Base-by-base conservation (phyloP, 306 rosid species). In the Rosa rugosa region DNA sequence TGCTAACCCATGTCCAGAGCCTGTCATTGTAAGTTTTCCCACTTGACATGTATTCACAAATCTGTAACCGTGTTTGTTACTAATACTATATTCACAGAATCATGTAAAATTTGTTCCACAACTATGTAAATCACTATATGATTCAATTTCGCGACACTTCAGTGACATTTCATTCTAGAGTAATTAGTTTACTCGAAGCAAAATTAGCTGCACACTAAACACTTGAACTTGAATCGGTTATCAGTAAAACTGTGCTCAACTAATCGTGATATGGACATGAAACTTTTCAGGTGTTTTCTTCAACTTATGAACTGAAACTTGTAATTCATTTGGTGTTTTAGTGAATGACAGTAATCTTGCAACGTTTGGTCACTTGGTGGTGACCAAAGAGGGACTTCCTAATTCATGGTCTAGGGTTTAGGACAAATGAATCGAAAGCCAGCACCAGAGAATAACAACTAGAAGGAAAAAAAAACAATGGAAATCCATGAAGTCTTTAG, bases 101-200 rank as follows among this genome's bases (percentile, higher is more conserved):
- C 38, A 44, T 79, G 71, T 59, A 4, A 79, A 31, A 74, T 73
- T 12, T 73, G 50, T 59, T 70, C 14, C 69, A 73, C 68, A 62
- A 60, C 44, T 5, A 3, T 49, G 69, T 75, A 57, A 17, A 60
- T 57, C 46, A 22, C 11, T 62, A 0, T n/a, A 69, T 81, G 66
- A 25, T 27, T 69, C 72, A 45, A 17, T 66, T 45, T 45, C 25
- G 16, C 36, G 17, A 25, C 11, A 14, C 54, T 49, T 2, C 1
- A 36, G 36, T 14, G 76, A 10, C 63, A 7, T 72, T 49, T 18
- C 4, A 73, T 73, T 71, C 23, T 54, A 16, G 49, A 73, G 66
- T 50, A 6, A 36, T 17, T 11, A 18, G 50, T 23, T 36, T 53
- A 4, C 25, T n/a, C 14, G 9, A 13, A 63, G 25, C 45, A 66